phyloP scores from a whole-genome alignment of 768 basidiomycete species.

The Boletellus ananas region DNA sequence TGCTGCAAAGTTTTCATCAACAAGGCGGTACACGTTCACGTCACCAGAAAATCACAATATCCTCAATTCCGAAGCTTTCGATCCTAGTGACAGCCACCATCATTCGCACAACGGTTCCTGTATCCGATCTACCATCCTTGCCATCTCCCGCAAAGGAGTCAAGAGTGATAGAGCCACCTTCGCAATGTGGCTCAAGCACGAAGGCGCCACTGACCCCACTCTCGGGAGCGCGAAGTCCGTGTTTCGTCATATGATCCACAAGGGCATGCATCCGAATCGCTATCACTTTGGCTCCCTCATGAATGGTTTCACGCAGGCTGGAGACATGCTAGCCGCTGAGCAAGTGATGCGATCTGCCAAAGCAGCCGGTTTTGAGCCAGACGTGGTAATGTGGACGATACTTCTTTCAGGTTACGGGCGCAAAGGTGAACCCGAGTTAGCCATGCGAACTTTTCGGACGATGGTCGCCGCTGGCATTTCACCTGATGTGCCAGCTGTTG shows the following conservation, averaged over 20 bases:
- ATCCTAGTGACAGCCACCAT: conserved; percentile 46
- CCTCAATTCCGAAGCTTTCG: conserved; percentile 34
- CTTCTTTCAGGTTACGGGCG: conserved; percentile 70
- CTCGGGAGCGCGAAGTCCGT: conserved; percentile 48
- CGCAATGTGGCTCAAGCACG: conserved; percentile 60
- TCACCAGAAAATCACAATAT: conserved; percentile 11
- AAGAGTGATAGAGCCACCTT: conserved; percentile 55
- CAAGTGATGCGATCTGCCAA: conserved; percentile 51
- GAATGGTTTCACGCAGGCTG: conserved; percentile 61
- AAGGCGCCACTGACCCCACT: conserved; percentile 52
- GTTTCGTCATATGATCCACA: conserved; percentile 56
- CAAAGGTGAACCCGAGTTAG: conserved; percentile 50
- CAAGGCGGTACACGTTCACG: conserved; percentile 17
- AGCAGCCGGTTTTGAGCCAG: conserved; percentile 49
- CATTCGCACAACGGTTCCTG: conserved; percentile 30
- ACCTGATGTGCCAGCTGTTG: conserved; percentile 70
- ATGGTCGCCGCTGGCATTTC: conserved; percentile 60
- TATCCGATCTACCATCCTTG: conserved; percentile 41
- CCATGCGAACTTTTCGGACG: conserved; percentile 51
- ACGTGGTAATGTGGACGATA: conserved; percentile 71
- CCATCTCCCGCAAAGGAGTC: conserved; percentile 45
- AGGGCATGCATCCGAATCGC: conserved; percentile 66
- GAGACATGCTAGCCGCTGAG: conserved; percentile 57
- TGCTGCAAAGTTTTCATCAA: conserved; percentile 38
- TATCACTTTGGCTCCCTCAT: conserved; percentile 76